Evolutionary conservation across 148 eudicot genomes (phyloP).

Genomic region (Camellia japonica): DNA sequence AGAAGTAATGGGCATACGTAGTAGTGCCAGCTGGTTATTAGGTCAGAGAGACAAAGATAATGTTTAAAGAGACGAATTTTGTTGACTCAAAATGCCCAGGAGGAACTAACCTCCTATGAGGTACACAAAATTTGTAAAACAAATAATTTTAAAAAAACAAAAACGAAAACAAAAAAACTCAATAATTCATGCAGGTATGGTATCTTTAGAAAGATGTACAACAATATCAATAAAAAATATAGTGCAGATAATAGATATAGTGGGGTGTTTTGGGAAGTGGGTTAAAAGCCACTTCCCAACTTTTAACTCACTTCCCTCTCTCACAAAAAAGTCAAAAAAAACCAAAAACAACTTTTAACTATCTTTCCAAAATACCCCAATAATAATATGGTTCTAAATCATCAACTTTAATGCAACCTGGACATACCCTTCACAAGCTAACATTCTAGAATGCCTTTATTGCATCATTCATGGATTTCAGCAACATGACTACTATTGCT

Average conservation of each 20-base stretch:
- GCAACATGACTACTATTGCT: too few relatives aligned
- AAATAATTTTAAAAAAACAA: background rate
- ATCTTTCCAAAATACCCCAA: background rate
- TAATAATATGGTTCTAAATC: background rate
- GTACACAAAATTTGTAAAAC: background rate
- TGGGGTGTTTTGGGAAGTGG: too few relatives aligned
- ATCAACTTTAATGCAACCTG: background rate
- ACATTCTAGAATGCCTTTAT: too few relatives aligned
- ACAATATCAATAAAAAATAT: background rate
- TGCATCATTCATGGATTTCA: too few relatives aligned
- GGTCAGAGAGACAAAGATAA: background rate
- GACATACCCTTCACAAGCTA: too few relatives aligned
- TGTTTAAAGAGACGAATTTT: background rate
- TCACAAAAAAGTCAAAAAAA: too few relatives aligned
- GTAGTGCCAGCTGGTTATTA: slow-evolving; percentile 9
- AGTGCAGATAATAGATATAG: too few relatives aligned
- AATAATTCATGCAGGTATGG: background rate
- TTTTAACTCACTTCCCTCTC: too few relatives aligned
- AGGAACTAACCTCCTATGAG: background rate
- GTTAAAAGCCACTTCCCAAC: too few relatives aligned
- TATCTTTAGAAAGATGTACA: background rate
- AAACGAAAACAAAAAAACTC: background rate
- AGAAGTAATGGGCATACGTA: background rate
- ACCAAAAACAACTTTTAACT: too few relatives aligned
- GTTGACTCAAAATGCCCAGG: slow-evolving; percentile 9